Evolutionary conservation across 306 rosid genomes (phyloP), one percentile per base, ranked within the genome.

Genomic region (Vigna angularis): DNA sequence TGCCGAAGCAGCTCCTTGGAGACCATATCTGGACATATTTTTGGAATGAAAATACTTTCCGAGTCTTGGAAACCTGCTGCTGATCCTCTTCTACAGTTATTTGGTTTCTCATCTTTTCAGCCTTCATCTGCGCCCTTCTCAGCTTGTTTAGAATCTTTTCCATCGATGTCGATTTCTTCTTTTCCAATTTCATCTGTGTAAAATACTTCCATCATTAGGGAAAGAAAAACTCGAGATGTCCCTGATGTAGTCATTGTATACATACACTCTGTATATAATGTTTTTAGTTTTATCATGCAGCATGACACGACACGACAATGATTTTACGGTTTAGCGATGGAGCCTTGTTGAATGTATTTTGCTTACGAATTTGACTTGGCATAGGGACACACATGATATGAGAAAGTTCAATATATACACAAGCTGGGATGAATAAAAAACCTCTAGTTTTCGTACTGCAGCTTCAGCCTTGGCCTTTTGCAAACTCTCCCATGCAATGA

Each of bases 391-490:
- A 44, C 57, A 75, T 17, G 18, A 16, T 4, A 16, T 24, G 40
- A 61, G 73, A 71, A 72, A 72, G 66, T 52, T 47, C 14, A 64
- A 36, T 24, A 44, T 64, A 45, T 32, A 44, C 51, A 13, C 47
- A 57, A 42, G 22, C 14, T 42, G 13, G 48, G 66, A 73, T 73
- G 66, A 49, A 18, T 51, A 56, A 24, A 42, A 14, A 16, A 94
- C 98, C 98, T 94, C 98, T 2, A 94, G 97, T 89, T 89, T 87
- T 72, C 87, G 80, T 22, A 92, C 86, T 48, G 88, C 89, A 42
- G 94, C 95, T 89, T 94, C 98, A 20, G 98, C 97, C 79, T 90
- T 90, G 49, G 97, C 98, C 68, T 84, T 88, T 86, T 94, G 97
- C 85, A 88, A 83, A 79, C 91, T 88, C 81, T 94, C 98, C 98